Evolutionary conservation across 1,139 yeast genomes (phyloP), one percentile per base, ranked within the genome.

Genomic region (Meyerozyma smithsonii): DNA sequence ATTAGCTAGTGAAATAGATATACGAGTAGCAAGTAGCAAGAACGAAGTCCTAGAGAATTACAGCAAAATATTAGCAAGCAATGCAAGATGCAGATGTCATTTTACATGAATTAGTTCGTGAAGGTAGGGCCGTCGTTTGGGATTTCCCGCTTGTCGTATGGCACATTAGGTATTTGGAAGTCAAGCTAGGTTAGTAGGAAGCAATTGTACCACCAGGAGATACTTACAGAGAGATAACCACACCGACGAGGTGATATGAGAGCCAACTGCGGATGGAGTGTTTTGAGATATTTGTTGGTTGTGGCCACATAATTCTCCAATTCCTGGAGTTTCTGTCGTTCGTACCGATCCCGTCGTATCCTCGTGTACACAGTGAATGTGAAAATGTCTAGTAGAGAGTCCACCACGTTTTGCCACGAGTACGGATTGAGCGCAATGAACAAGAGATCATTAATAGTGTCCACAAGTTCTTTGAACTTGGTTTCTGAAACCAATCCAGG

Each of bases 141-240:
- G n/a, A n/a, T n/a, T n/a, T n/a, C n/a, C n/a, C n/a, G n/a, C n/a
- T n/a, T n/a, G n/a, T n/a, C n/a, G n/a, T n/a, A n/a, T n/a, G n/a
- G n/a, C n/a, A n/a, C n/a, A n/a, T n/a, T n/a, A 2, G 80, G 79
- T 10, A 78, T 61, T 49, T 74, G 69, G 49, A 77, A 68, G 54
- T 78, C 83, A 44, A 75, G 57, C 62, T 58, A 41, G 5, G 49
- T 50, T 46, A 46, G 49, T 43, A 44, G 8, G 10, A 16, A 16
- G 14, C 18, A 4, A 4, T 28, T 10, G 28, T 8, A 14, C 10
- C 8, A 16, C 19, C 12, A 11, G 38, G 39, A 28, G 18, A 46
- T 48, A 63, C 75, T 51, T 58, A 77, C 70, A 3, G 88, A 81
- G n/a, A 84, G 58, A 54, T 72, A 84, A 0, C 82, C 94, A 11